These are phyloP conservation scores for Penicillium hordei DNA, from an alignment of 2,329 filamentous ascomycete species.

Conservation along the genomic window DNA sequence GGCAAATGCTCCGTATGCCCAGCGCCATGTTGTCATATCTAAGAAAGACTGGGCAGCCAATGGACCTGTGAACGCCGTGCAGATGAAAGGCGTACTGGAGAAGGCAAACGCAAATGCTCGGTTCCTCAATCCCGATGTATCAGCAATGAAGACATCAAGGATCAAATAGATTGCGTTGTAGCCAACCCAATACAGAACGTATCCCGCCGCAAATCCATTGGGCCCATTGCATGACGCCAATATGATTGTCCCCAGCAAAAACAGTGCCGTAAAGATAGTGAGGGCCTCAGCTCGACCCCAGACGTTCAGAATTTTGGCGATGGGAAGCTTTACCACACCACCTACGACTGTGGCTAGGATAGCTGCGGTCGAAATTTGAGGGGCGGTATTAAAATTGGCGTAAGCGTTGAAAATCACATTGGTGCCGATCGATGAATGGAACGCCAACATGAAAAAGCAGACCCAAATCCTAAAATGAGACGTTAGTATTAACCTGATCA, in stretches of 20 bases:
- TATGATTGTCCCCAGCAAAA: slow-evolving; percentile 36
- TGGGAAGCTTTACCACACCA: slow-evolving; percentile 58
- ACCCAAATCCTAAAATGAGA: slow-evolving; percentile 43
- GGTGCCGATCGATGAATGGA: slow-evolving; percentile 43
- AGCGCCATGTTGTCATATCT: slow-evolving; percentile 40
- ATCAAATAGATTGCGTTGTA: slow-evolving; percentile 56
- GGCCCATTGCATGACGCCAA: too few relatives aligned
- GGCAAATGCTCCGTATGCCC: slow-evolving; percentile 41
- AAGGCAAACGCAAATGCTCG: slow-evolving; percentile 62
- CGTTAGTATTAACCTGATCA: background rate
- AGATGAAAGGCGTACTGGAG: slow-evolving; percentile 61
- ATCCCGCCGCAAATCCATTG: slow-evolving; percentile 45
- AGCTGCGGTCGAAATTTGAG: slow-evolving; percentile 49
- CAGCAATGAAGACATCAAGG: slow-evolving; percentile 61
- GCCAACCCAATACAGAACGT: slow-evolving; percentile 63
- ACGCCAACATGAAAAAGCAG: slow-evolving; percentile 45
- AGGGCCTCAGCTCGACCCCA: slow-evolving; percentile 64
- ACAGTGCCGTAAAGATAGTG: slow-evolving; percentile 48
- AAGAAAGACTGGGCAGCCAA: slow-evolving; percentile 54
- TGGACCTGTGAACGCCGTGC: slow-evolving; percentile 58
- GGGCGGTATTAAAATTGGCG: slow-evolving; percentile 52
- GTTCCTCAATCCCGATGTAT: slow-evolving; percentile 61
- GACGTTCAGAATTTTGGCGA: slow-evolving; percentile 62
- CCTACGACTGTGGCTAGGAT: slow-evolving; percentile 58
- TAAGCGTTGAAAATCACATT: slow-evolving; percentile 52